Conservation (phyloP, 1,284 basidiomycete genomes). For the Tilletiopsis washingtonensis region DNA sequence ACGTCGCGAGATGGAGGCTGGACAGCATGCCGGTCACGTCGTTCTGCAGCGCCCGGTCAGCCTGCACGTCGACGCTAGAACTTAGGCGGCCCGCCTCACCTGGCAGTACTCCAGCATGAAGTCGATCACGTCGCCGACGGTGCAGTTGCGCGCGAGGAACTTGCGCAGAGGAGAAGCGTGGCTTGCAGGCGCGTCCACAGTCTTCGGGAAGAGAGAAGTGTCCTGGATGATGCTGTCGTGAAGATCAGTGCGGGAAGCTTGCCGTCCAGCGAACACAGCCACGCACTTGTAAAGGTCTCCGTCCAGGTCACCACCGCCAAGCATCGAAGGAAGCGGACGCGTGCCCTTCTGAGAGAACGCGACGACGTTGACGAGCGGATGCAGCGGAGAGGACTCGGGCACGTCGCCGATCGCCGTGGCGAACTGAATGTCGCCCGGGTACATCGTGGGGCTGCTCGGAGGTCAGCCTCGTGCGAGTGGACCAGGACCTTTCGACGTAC, state of each 20-base stretch:
- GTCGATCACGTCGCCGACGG: constrained; percentile 61
- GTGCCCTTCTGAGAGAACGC: constrained; percentile 13
- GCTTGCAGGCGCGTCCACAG: constrained; percentile 52
- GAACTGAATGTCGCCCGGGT: constrained; percentile 21
- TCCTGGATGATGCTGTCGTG: constrained; percentile 50
- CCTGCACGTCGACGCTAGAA: too few relatives aligned
- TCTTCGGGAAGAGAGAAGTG: constrained; percentile 53
- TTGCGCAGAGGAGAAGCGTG: constrained; percentile 55
- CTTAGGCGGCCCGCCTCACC: too few relatives aligned
- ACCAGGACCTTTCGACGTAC: too few relatives aligned
- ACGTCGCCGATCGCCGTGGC: constrained; percentile 13
- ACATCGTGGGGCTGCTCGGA: constrained; percentile 21
- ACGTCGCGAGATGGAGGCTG: constrained; percentile 59
- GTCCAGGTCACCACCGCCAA: constrained; percentile 20
- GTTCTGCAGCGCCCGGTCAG: too few relatives aligned
- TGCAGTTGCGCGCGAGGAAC: constrained; percentile 53
- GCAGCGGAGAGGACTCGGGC: constrained; percentile 15
- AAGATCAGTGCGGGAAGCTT: too few relatives aligned
- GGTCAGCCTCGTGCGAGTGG: too few relatives aligned
- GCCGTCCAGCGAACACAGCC: too few relatives aligned
- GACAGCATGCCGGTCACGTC: constrained; percentile 56
- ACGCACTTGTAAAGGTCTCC: constrained; percentile 50
- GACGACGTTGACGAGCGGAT: constrained; percentile 17
- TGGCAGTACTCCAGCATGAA: constrained; percentile 63
- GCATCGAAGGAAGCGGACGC: constrained; percentile 18